Evolutionary conservation across 1,139 yeast species (phyloP).

Genomic region (Sugiyamaella neomexicana): DNA sequence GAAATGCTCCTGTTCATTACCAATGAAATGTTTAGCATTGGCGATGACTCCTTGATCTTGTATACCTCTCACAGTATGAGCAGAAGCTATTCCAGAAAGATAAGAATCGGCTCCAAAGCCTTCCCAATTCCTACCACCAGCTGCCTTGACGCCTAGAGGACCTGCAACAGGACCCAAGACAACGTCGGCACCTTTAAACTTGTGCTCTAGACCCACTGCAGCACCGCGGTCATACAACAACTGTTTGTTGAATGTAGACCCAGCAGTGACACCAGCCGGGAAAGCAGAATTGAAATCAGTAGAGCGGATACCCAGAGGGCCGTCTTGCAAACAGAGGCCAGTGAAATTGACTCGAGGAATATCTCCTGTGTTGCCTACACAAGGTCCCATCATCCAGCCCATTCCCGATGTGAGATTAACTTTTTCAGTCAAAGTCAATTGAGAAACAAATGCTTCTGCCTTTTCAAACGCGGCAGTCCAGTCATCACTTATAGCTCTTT

Average conservation of each 20-base stretch:
- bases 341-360: slow-evolving; percentile 58
- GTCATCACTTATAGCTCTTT: slow-evolving; percentile 32
- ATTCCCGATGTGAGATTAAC: slow-evolving; percentile 65
- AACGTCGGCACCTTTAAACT: slow-evolving; percentile 58
- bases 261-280: slow-evolving; percentile 61
- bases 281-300: slow-evolving; percentile 59
- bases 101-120: slow-evolving; percentile 66
- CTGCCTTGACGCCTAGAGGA: slow-evolving; percentile 61
- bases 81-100: slow-evolving; percentile 57
- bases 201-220: slow-evolving; percentile 58
- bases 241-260: slow-evolving; percentile 57
- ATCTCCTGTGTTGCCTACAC: slow-evolving; percentile 65
- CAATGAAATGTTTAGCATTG: slow-evolving; percentile 54
- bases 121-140: slow-evolving; percentile 68
- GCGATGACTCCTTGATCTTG: slow-evolving; percentile 62
- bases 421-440: slow-evolving; percentile 58
- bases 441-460: slow-evolving; percentile 53
- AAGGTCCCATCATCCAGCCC: slow-evolving; percentile 64
- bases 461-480: slow-evolving; percentile 60
- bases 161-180: slow-evolving; percentile 63
- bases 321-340: slow-evolving; percentile 63
- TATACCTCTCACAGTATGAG: slow-evolving; percentile 56
- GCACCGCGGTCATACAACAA: slow-evolving; percentile 55
- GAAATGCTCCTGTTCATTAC: slow-evolving; percentile 65
- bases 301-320: slow-evolving; percentile 61